Conservation (phyloP, 108 stramenopile genomes). For the Conticribra guillardii region DNA sequence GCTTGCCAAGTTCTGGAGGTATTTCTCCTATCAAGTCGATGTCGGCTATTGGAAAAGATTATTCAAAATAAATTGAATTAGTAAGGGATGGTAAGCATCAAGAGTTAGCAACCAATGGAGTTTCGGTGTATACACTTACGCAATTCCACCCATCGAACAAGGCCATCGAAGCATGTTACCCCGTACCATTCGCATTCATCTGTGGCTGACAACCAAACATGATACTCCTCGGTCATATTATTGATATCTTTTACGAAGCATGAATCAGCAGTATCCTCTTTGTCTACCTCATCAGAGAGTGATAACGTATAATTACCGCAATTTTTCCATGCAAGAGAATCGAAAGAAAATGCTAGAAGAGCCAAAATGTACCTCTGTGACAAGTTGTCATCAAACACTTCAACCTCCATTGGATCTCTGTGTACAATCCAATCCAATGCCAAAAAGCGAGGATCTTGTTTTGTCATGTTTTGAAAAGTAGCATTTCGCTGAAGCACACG, state of each 20-base stretch:
- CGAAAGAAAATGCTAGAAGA: constrained; percentile 3
- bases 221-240: background rate
- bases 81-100: background rate
- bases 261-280: background rate
- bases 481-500: constrained; percentile 1
- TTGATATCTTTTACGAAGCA: background rate
- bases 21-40: background rate
- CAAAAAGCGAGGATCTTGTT: constrained; percentile 6
- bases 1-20: background rate
- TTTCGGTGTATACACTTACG: background rate
- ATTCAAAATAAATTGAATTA: too few relatives aligned
- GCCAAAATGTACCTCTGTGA: constrained; percentile 14
- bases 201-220: constrained; percentile 1
- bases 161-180: background rate
- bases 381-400: background rate
- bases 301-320: background rate
- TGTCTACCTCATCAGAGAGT: too few relatives aligned
- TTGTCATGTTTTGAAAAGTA: constrained; percentile 1
- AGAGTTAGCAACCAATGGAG: constrained; percentile 1
- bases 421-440: constrained; percentile 21
- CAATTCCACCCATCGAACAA: background rate
- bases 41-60: too few relatives aligned
- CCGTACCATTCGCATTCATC: constrained; percentile 18
- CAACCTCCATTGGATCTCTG: constrained; percentile 4
- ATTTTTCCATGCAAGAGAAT: constrained; percentile 5